Evolutionary conservation across 495 filamentous ascomycete species (phyloP).

Genomic region (Penicillium subrubescens): DNA sequence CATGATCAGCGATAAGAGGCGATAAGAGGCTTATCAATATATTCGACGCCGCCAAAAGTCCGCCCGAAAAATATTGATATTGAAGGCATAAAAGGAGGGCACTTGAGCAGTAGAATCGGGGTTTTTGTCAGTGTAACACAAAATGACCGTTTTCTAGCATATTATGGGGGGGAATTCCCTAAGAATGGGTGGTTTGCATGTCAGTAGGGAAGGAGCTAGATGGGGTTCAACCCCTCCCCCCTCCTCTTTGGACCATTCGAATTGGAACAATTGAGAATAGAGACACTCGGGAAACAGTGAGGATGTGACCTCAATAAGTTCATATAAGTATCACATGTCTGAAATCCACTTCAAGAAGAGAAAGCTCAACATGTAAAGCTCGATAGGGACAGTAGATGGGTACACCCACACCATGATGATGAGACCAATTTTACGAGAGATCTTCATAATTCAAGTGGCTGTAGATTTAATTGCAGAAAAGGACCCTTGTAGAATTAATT

Average conservation of each 20-base stretch:
- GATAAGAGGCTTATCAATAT: slow-evolving; percentile 8
- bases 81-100: background rate
- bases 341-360: background rate
- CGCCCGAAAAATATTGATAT: background rate
- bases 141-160: background rate
- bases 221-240: background rate
- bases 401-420: background rate
- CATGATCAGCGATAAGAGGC: background rate
- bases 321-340: background rate
- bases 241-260: background rate
- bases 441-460: too few species aligned
- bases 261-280: background rate
- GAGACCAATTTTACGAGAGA: background rate
- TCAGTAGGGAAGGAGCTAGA: background rate
- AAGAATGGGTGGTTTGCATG: background rate
- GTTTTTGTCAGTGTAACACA: background rate
- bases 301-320: too few species aligned
- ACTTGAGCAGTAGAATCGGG: background rate
- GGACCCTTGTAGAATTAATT: too few species aligned
- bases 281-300: background rate
- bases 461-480: too few species aligned
- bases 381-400: background rate
- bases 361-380: background rate
- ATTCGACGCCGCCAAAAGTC: background rate
- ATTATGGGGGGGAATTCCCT: background rate